Base-by-base conservation (phyloP, 2,329 filamentous ascomycete species). In the Penicillium fuscoglaucum region DNA sequence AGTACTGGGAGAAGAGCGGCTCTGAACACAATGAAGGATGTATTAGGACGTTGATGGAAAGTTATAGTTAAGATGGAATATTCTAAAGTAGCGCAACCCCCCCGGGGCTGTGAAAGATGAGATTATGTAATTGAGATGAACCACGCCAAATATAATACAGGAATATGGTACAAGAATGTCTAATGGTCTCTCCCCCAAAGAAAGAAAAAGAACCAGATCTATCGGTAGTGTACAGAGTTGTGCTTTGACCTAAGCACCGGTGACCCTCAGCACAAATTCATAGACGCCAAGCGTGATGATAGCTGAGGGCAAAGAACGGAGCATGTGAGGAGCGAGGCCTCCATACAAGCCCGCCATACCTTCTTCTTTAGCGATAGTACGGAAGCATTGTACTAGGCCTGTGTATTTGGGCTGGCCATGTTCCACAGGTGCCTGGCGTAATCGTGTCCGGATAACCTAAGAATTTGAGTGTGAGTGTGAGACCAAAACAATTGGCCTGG, bases 281-380 rank as follows among this genome's bases (percentile, higher is more conserved):
- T 75, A 75, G 37, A 72, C 72, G 48, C 72, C 72, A 31, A 75
- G 68, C 0, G 73, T 74, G 45, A 75, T 72, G 40, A 73, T 68
- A 29, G 73, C 72, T 7, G 72, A 72, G 49, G 72, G 73, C 28
- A 75, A 68, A 26, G 71, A 71, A 19, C 72, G 71, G 24, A 70
- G 61, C 59, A 75, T 69, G 58, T 75, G 72, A n/a, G 72, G 71
- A 47, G 69, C 72, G 57, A 74, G 47, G 31, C 73, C 73, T 51
- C 73, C 71, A 48, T 75, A 75, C n/a, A 75, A 53, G 12, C 71
- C 71, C 1, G 65, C 68, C 54, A 74, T 61, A 21, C 73, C 73
- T 62, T 75, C 72, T 59, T 74, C 70, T 58, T 72, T 74, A 4
- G 69, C 61, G 43, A 75, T 70, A 15, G 69, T 61, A 52, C 67